Evolutionary conservation across 108 stramenopile species (phyloP).

Genomic region (Chaetoceros muelleri): DNA sequence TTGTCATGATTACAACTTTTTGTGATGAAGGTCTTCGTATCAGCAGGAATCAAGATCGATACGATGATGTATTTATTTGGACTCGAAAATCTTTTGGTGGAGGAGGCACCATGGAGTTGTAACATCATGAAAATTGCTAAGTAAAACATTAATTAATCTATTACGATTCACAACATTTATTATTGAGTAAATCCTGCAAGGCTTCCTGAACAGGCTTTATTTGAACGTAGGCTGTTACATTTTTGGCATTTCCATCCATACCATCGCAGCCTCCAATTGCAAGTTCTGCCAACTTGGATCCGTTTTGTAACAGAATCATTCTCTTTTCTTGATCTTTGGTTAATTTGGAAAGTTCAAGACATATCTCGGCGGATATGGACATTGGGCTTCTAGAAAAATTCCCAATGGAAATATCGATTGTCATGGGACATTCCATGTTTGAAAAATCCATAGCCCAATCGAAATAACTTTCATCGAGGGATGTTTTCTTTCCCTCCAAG

Average conservation of each 20-base stretch:
- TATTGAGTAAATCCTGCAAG: background rate
- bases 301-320: slow-evolving; percentile 12
- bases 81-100: slow-evolving; percentile 50
- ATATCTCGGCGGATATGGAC: slow-evolving; percentile 29
- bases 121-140: no score
- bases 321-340: slow-evolving; percentile 4
- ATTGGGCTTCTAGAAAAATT: slow-evolving; percentile 17
- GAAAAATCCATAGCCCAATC: slow-evolving; percentile 41
- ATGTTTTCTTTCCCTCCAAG: slow-evolving; percentile 6
- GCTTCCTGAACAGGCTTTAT: background rate
- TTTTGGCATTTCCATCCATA: background rate
- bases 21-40: slow-evolving; percentile 67
- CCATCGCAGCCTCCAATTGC: background rate
- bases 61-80: slow-evolving; percentile 60
- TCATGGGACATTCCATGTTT: slow-evolving; percentile 5
- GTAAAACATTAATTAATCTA: no score
- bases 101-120: no score
- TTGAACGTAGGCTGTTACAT: background rate
- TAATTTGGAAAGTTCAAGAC: slow-evolving; percentile 11
- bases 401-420: slow-evolving; percentile 5
- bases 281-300: slow-evolving; percentile 7
- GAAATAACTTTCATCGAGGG: slow-evolving; percentile 28
- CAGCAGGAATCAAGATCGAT: slow-evolving; percentile 45
- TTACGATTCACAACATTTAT: background rate
- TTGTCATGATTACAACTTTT: slow-evolving; percentile 60